Evolutionary conservation across 805 yeast genomes (phyloP).

Genomic region (Suhomyces faveliae): DNA sequence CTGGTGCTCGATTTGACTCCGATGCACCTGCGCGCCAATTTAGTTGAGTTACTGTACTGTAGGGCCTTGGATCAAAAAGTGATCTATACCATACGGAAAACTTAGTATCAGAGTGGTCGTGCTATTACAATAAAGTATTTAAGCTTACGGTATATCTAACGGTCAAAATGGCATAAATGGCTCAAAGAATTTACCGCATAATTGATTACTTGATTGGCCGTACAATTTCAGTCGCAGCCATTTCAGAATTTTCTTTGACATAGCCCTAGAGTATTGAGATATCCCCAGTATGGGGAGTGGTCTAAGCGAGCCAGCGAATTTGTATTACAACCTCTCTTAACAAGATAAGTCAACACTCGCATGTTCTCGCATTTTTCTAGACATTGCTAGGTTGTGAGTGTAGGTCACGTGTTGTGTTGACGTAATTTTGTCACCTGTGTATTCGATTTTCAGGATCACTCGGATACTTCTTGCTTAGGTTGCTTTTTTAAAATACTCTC

Average conservation of each 20-base stretch:
- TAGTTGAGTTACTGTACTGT: not conserved
- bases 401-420: not conserved
- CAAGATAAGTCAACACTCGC: not conserved
- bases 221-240: not conserved
- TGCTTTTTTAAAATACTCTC: not conserved
- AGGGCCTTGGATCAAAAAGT: not conserved
- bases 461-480: not conserved
- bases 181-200: not conserved
- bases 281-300: no score
- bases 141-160: not conserved
- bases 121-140: not conserved
- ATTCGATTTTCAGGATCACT: not conserved
- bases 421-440: not conserved
- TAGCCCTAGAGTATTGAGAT: not conserved
- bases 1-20: not conserved
- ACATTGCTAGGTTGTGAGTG: constrained; percentile 1
- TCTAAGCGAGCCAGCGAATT: not conserved
- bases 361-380: constrained; percentile 1
- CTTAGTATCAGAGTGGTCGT: not conserved
- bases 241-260: not conserved
- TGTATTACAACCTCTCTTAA: not conserved
- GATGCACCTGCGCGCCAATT: not conserved
- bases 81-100: not conserved
- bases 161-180: not conserved
- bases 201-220: not conserved